phyloP scores from a whole-genome alignment of 305 asterid genomes.

The Ilex paraguariensis region DNA sequence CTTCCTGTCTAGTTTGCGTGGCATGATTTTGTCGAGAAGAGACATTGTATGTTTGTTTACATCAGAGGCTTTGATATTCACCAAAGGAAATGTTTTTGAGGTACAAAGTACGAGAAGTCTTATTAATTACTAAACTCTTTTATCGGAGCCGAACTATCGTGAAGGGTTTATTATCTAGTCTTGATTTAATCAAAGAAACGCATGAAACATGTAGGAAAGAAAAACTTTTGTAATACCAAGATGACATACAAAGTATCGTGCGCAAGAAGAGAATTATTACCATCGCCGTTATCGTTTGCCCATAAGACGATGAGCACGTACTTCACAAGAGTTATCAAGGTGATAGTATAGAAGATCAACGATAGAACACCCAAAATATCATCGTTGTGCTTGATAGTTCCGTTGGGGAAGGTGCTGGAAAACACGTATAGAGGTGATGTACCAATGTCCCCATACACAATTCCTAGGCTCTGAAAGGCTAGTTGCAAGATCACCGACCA shows the following conservation, averaged over 20 bases:
- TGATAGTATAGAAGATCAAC: constrained; percentile 53
- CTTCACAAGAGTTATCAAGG: constrained; percentile 52
- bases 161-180: too few relatives aligned
- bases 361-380: constrained; percentile 55
- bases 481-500: constrained; percentile 38
- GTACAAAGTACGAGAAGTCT: too few relatives aligned
- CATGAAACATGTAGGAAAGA: background rate
- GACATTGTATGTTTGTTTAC: too few relatives aligned
- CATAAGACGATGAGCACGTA: constrained; percentile 53
- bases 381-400: constrained; percentile 41
- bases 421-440: constrained; percentile 70
- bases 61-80: too few relatives aligned
- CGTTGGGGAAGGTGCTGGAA: constrained; percentile 32
- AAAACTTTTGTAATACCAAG: too few relatives aligned
- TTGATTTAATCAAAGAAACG: background rate
- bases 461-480: constrained; percentile 68
- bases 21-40: too few relatives aligned
- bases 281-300: constrained; percentile 74
- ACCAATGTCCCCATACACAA: constrained; percentile 74
- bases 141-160: too few relatives aligned
- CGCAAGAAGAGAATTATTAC: constrained; percentile 17
- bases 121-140: too few relatives aligned
- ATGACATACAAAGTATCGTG: too few relatives aligned
- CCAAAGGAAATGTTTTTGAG: too few relatives aligned
- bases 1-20: too few relatives aligned